These are phyloP conservation scores for Auriscalpium microsporum DNA, from an alignment of 768 basidiomycete species.

Conservation along the genomic window DNA sequence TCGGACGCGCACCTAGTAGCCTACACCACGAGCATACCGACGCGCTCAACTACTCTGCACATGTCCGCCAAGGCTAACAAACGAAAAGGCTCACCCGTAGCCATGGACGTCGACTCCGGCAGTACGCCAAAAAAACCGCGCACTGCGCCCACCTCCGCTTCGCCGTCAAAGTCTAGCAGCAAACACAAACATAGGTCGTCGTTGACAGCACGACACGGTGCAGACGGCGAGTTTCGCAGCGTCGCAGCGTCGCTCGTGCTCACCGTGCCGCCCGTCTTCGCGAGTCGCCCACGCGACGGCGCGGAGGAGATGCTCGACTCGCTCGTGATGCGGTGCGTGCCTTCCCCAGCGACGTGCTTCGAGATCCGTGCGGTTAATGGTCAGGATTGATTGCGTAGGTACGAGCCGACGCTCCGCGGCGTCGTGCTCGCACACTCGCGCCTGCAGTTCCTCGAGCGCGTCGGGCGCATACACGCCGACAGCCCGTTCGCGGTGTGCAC, in stretches of 20 bases:
- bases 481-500: constrained; percentile 78
- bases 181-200: constrained; percentile 14
- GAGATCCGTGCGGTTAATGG: background rate
- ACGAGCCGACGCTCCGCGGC: constrained; percentile 79
- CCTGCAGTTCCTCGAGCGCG: constrained; percentile 53
- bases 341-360: background rate
- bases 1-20: background rate
- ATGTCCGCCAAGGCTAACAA: background rate
- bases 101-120: constrained; percentile 17
- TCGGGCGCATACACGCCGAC: constrained; percentile 65
- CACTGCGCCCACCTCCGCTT: background rate
- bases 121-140: constrained; percentile 22
- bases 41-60: background rate
- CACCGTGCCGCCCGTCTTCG: constrained; percentile 76
- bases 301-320: constrained; percentile 88
- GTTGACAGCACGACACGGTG: background rate
- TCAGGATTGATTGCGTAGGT: constrained; percentile 40
- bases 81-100: constrained; percentile 5
- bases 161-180: constrained; percentile 17
- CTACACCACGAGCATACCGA: no score
- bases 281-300: constrained; percentile 60
- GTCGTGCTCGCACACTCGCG: constrained; percentile 85
- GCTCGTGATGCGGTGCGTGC: constrained; percentile 84
- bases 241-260: constrained; percentile 60
- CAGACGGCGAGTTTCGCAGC: constrained; percentile 45